These are phyloP conservation scores for Sphagnum contortum DNA, from an alignment of 225 moss, liverwort and hornwort genomes.

Conservation along the genomic window DNA sequence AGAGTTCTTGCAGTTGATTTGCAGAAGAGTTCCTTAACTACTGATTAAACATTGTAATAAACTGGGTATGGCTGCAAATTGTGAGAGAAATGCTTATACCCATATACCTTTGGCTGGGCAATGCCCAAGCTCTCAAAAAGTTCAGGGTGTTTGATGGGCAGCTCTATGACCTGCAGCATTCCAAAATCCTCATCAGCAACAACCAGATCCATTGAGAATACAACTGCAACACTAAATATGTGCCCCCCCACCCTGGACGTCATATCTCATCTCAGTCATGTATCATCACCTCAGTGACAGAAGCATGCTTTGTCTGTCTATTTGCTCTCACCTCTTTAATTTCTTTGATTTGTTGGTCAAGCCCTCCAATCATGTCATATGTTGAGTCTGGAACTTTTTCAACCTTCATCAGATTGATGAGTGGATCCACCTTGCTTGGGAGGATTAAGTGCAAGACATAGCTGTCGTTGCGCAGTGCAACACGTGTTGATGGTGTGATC, in stretches of 20 bases:
- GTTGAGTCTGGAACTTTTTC: constrained; percentile 99
- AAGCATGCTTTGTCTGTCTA: too few relatives aligned
- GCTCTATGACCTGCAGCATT: constrained; percentile 76
- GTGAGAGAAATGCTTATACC: too few relatives aligned
- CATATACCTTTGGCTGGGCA: constrained; percentile 84
- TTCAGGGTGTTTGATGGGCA: constrained; percentile 98
- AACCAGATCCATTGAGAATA: too few relatives aligned
- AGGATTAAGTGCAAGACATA: constrained; percentile 93
- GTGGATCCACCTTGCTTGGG: constrained; percentile 95
- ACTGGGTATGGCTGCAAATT: too few relatives aligned
- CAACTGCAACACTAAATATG: too few relatives aligned
- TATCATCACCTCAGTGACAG: too few relatives aligned
- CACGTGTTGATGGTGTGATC: constrained; percentile 90
- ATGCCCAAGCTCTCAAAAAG: constrained; percentile 98
- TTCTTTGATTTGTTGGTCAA: constrained; percentile 97
- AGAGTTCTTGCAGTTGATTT: too few relatives aligned
- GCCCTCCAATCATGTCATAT: constrained; percentile 98
- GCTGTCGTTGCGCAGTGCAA: constrained; percentile 97
- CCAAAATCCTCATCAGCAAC: too few relatives aligned
- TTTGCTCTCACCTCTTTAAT: constrained; percentile 70
- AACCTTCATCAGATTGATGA: constrained; percentile 98
- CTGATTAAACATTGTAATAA: too few relatives aligned
- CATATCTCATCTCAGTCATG: too few relatives aligned
- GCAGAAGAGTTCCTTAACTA: too few relatives aligned
- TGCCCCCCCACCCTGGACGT: too few relatives aligned